Base-by-base conservation (phyloP, 257 asterid species). In the Henckelia pumila region DNA sequence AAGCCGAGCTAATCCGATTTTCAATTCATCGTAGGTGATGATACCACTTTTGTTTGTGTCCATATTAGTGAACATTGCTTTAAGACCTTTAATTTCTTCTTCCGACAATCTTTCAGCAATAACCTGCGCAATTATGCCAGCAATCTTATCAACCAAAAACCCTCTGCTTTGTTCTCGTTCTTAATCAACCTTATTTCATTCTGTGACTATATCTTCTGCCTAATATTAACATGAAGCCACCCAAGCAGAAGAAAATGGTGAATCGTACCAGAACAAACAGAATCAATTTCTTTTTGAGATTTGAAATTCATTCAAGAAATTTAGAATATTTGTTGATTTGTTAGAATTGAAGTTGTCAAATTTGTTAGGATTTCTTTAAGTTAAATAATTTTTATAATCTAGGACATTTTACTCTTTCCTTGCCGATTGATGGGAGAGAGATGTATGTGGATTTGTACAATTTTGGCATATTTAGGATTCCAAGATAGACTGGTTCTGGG, bases 51-150 rank as follows among this genome's bases (percentile, higher is more conserved):
- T 82, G 73, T 86, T 90, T 0, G 89, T 86, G 82, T 86, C 93
- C 82, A 86, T 84, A 74, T 84, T 84, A 26, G 74, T 72, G 61
- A 86, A 84, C 76, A 75, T 86, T 28, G 93, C 73, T 78, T 84
- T 86, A 30, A 86, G 86, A 66, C 93, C 93, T 71, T 84, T 81
- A 58, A 86, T 86, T 78, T 86, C 93, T 68, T 86, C 93, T 73
- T 79, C 79, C 11, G 93, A 84, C 65, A 86, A 75, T 67, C 83
- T 86, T 74, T 86, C 79, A 44, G 93, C 89, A 24, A 86, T 86
- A 67, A 86, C 93, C 93, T 86, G 80, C n/a, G n/a, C 75, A 62
- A 40, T 17, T 32, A 52, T 53, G 64, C 57, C 29, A 40, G 52
- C 17, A 40, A 40, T 3, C 3, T 35, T 35, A 35, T 4, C 1